Evolutionary conservation across 208 protist genomes (phyloP), one percentile per base, ranked within the genome.

Genomic region (Trypanosoma avium): DNA sequence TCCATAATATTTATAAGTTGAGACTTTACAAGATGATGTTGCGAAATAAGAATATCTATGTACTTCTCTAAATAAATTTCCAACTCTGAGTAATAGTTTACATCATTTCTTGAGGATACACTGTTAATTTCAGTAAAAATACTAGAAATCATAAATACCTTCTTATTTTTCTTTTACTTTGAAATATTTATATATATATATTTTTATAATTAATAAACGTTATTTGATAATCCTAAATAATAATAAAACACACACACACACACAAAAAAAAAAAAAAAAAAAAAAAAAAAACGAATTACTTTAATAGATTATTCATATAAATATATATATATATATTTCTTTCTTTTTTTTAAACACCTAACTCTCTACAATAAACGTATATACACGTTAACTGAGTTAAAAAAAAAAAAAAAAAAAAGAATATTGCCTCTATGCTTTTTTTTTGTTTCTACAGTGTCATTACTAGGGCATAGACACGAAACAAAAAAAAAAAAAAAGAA

Each of bases 241-340:
- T 42, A 42, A 42, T 48, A 15, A 57, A 21, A 64, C 50, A 32
- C 35, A 58, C 19, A 59, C 21, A 58, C 29, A 36, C 4, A 71
- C 27, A 55, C 30, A 76, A 59, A 17, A 63, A 64, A 12, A 70
- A 32, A 15, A 45, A 49, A 4, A 72, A 40, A 15, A 65, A 46
- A 8, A 65, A 63, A 6, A 52, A 30, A 17, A 30, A 30, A 17
- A 72, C 50, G 2, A 65, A 24, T 46, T 13, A 66, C 12, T 69
- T 54, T 15, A 69, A 68, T 26, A 74, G n/a, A 35, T 22, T 32
- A 52, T n/a, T 70, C 19, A 10, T 63, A 54, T 24, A 68, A 60
- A 13, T 9, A 42, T 3, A 13, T 3, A 42, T 13, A 9, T n/a
- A 42, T 42, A 42, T 15, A 15, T 15, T 42, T 42, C 36, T 15